Percentiles rank a stretch among this genome's conserved stretches.
Conservation (phyloP, 1,139 yeast species). For the Zygoascus hellenicus region DNA sequence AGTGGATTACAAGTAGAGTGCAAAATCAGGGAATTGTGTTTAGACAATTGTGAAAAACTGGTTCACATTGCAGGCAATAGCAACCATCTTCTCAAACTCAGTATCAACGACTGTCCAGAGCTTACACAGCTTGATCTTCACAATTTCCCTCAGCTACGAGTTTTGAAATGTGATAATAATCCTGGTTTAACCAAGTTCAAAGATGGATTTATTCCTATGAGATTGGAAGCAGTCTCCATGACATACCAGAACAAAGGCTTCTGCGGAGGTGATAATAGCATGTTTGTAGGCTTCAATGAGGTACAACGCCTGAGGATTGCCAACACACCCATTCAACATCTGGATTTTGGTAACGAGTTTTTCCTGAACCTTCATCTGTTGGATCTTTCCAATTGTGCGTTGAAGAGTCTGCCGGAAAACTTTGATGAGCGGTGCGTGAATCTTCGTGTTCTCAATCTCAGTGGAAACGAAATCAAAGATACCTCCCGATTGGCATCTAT, state of each 20-base stretch:
- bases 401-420: constrained; percentile 26
- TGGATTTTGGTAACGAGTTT: constrained; percentile 19
- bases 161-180: constrained; percentile 10
- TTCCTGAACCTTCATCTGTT: constrained; percentile 31
- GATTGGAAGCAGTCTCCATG: constrained; percentile 4
- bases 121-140: constrained; percentile 3
- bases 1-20: constrained; percentile 2
- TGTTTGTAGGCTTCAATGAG: constrained; percentile 17
- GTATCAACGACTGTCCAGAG: constrained; percentile 2
- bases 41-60: constrained; percentile 17
- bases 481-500: constrained; percentile 26
- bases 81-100: constrained; percentile 3
- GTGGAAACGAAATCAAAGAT: constrained; percentile 29
- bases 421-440: constrained; percentile 27
- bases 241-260: constrained; percentile 3
- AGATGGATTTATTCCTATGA: constrained; percentile 5
- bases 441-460: constrained; percentile 32
- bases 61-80: constrained; percentile 2
- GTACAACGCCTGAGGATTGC: constrained; percentile 26
- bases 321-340: constrained; percentile 18
- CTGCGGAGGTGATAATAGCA: background rate
- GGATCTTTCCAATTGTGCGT: constrained; percentile 29
- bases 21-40: constrained; percentile 15
- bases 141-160: constrained; percentile 1
- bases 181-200: constrained; percentile 14